Base-by-base conservation (phyloP, 2,329 filamentous ascomycete genomes). In the Didymosphaeria variabile region DNA sequence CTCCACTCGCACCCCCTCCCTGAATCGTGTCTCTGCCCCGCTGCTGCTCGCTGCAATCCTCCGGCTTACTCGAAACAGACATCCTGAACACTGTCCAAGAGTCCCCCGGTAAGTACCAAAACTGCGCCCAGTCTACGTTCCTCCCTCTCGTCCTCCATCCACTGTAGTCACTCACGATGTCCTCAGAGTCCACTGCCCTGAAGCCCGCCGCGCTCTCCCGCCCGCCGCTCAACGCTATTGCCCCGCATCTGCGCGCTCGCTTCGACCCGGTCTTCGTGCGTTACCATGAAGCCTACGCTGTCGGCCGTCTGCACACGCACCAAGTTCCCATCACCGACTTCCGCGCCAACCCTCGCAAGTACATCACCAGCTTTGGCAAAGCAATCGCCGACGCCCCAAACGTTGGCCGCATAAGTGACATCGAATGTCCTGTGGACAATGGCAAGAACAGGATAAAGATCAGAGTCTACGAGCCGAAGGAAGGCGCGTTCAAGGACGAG, bases 311-410 rank as follows among this genome's bases (percentile, higher is more conserved):
- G 42, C 42, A 45, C 42, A 45, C 42, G 42, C 42, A 45, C n/a
- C 42, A 45, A 19, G 42, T 45, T 9, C 42, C 42, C n/a, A 45
- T 45, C n/a, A 19, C 42, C 19, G 42, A 45, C 19, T 45, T 45
- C 42, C 42, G 42, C 19, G 42, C 42, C 19, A 45, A 45, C 12
- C 42, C 42, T 23, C 42, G 42, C 42, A 45, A 23, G n/a, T 45
- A 45, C 42, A 45, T 45, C 42, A 45, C 42, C 42, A 45, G 42
- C 42, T 45, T 45, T n/a, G 42, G 42, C 19, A 45, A 45, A 45
- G 42, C 42, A 23, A 45, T 45, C 21, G 42, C 42, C 19, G 42
- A 45, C 12, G 42, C n/a, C 42, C 8, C 42, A 10, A 45, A 45
- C 21, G 42, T 45, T 23, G 42, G 42, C 19, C 42, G 19, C 10